Evolutionary conservation across 495 filamentous ascomycete genomes (phyloP), one percentile per base, ranked within the genome.

Genomic region (Tuber calosporum): DNA sequence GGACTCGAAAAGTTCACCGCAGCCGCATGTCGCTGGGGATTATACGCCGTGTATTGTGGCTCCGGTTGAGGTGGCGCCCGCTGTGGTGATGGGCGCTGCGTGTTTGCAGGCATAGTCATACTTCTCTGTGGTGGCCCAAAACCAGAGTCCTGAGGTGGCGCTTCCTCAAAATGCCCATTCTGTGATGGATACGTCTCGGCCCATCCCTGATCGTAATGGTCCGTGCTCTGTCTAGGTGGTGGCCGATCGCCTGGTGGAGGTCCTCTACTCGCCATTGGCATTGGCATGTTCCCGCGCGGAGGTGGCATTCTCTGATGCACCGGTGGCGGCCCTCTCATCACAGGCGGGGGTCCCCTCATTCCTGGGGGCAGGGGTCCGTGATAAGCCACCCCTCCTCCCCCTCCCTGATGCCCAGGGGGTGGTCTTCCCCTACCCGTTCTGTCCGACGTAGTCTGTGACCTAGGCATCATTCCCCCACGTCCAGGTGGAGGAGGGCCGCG

Each of bases 51-150:
- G 62, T 78, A 76, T 11, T 79, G 75, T 48, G 42, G 68, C 37
- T 72, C 53, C 22, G 68, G 42, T 40, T 70, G 69, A 17, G 19
- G 7, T 13, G 40, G 72, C 13, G 42, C 80, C 19, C 84, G 83
- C 17, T 82, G 84, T 69, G 83, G 84, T 30, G 84, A 84, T 48
- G 83, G 84, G 48, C 81, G 82, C 15, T 83, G 82, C 42, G 84
- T 81, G 73, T 84, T 84, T 19, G 79, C 62, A 15, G 86, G 86
- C 86, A 87, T 86, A 17, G 86, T 87, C 84, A 87, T 85, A 77
- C 85, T 87, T 72, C 86, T 80, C 40, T 82, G 86, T 1, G 69
- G 72, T 34, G 79, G 77, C 9, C 81, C 82, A 75, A 83, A 85
- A 2, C 82, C 83, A 67, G 79, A 77, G 48, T 81, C 77, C 53